These are phyloP conservation scores for Lachancea quebecensis DNA, from an alignment of 805 yeast genomes.

Conservation along the genomic window DNA sequence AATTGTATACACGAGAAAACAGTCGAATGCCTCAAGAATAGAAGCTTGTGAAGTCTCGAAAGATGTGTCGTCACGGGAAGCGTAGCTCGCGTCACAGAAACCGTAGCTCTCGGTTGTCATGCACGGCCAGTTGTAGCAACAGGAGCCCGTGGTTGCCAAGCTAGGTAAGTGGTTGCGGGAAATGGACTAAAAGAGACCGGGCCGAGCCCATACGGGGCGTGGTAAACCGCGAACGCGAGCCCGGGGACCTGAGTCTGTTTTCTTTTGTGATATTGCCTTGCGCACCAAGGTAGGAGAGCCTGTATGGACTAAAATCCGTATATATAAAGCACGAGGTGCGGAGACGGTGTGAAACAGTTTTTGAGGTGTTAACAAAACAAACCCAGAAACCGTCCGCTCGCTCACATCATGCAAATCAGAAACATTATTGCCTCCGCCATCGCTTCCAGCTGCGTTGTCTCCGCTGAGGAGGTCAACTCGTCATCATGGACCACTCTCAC, in stretches of 20 bases:
- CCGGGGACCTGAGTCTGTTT: too few species aligned
- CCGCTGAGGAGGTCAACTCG: constrained; percentile 16
- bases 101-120: background rate
- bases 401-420: constrained; percentile 22
- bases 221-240: too few species aligned
- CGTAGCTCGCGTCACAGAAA: background rate
- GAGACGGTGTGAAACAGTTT: background rate
- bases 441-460: constrained; percentile 11
- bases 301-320: background rate
- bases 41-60: background rate
- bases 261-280: too few species aligned
- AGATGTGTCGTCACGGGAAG: background rate
- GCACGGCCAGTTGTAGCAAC: background rate
- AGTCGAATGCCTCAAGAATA: background rate
- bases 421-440: constrained; percentile 16
- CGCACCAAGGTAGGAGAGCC: too few species aligned
- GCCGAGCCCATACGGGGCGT: background rate
- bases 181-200: background rate
- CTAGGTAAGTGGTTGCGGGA: background rate
- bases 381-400: constrained; percentile 6
- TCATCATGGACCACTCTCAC: constrained; percentile 62
- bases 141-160: background rate
- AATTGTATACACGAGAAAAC: background rate
- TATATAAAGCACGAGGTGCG: background rate
- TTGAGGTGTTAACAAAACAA: background rate